phyloP scores from a whole-genome alignment of 1,284 basidiomycete genomes.

The Tilletiopsis washingtonensis region DNA sequence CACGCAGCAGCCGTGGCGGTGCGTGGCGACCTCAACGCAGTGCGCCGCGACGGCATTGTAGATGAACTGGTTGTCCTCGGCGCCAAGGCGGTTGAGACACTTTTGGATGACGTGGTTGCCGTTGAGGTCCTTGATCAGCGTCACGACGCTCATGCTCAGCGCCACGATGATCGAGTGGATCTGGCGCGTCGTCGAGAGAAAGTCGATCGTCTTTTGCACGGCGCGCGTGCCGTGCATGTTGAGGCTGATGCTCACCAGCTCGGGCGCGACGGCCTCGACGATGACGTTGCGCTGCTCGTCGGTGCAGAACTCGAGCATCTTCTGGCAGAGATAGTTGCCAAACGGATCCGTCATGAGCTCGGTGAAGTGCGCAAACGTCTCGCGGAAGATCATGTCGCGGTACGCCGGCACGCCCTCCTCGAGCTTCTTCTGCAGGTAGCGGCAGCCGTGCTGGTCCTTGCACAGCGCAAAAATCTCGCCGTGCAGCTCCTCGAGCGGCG shows the following conservation, averaged over 20 bases:
- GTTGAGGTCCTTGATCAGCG: constrained; percentile 98
- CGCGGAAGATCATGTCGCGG: constrained; percentile 97
- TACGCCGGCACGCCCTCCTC: constrained; percentile 73
- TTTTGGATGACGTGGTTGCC: constrained; percentile 99
- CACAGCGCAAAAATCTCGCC: constrained; percentile 85
- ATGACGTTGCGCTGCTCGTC: constrained; percentile 96
- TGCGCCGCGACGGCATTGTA: constrained; percentile 99
- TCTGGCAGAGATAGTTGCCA: constrained; percentile 98
- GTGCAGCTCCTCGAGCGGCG: constrained; percentile 85
- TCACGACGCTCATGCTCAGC: constrained; percentile 92
- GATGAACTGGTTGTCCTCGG: constrained; percentile 99
- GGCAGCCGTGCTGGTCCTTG: constrained; percentile 98
- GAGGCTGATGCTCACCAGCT: constrained; percentile 93
- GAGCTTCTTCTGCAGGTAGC: constrained; percentile 97
- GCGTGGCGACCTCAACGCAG: constrained; percentile 97
- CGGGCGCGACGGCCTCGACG: constrained; percentile 93
- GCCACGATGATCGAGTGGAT: constrained; percentile 96
- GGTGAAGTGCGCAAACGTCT: constrained; percentile 95
- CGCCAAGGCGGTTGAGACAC: constrained; percentile 92
- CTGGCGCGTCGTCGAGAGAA: constrained; percentile 61
- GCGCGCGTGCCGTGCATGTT: constrained; percentile 99
- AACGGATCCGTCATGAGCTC: constrained; percentile 99
- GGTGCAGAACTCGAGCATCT: constrained; percentile 91
- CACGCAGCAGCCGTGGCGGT: constrained; percentile 98
- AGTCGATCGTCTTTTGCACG: constrained; percentile 99